Percentiles rank a stretch among this genome's conserved stretches.
These are phyloP conservation scores for Linnemannia elongata DNA, from an alignment of 192 early-diverging fungal species.

Conservation along the genomic window DNA sequence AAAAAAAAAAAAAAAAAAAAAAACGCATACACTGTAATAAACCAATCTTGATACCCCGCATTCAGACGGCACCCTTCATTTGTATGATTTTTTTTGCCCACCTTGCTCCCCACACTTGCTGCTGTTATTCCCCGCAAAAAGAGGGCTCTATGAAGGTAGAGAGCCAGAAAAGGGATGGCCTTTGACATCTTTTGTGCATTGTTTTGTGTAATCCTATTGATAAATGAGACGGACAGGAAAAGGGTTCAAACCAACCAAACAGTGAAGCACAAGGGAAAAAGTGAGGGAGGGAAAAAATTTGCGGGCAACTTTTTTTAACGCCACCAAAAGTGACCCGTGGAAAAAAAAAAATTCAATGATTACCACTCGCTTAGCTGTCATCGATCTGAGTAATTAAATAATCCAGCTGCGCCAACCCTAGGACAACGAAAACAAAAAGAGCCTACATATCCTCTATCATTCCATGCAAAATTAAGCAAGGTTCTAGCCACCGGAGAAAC, in stretches of 20 bases:
- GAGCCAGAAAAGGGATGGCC: neutral
- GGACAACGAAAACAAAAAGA: neutral
- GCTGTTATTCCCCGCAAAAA: neutral
- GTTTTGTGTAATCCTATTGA: neutral
- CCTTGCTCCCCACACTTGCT: neutral
- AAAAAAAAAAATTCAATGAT: neutral
- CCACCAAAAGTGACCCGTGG: neutral
- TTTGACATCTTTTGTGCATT: neutral
- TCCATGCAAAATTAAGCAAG: neutral
- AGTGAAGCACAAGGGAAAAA: no score
- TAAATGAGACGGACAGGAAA: neutral
- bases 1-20: no score
- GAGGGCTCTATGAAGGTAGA: neutral
- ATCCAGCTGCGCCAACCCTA: neutral
- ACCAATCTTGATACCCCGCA: conserved; percentile 7
- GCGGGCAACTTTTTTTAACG: neutral
- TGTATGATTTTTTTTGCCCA: neutral
- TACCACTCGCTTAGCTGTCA: no score
- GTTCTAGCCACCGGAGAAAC: neutral
- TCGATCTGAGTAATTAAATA: neutral
- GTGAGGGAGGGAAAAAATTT: neutral
- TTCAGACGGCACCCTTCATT: neutral
- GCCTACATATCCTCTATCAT: neutral
- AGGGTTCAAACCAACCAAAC: neutral
- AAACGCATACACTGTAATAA: neutral